Evolutionary conservation across 371 early-diverging fungal genomes (phyloP).

Genomic region (Sporodiniella umbellata): DNA sequence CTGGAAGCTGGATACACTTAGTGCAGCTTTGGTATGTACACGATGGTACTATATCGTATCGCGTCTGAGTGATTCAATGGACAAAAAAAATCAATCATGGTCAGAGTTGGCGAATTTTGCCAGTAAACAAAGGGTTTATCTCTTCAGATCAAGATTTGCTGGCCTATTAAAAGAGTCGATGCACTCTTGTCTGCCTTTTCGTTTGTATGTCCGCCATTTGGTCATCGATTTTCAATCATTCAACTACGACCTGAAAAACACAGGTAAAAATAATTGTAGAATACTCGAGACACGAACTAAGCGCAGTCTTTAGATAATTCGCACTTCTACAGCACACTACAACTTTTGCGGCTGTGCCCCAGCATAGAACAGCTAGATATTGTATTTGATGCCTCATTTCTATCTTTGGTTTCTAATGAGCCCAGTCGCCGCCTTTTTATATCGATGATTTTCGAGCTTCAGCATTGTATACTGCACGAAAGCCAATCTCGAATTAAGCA

Average conservation of each 20-base stretch:
- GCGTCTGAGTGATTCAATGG: not conserved
- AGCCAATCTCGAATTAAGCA: constrained; percentile 4
- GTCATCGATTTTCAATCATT: constrained; percentile 21
- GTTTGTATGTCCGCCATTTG: constrained; percentile 8
- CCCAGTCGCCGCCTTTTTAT: not conserved
- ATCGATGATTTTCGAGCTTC: not conserved
- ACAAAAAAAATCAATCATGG: not conserved
- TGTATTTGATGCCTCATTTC: constrained; percentile 18
- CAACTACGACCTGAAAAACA: constrained; percentile 6
- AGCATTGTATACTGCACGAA: not conserved
- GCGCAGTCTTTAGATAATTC: constrained; percentile 2
- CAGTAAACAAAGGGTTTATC: constrained; percentile 10
- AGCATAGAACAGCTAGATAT: constrained; percentile 17
- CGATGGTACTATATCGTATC: constrained; percentile 20
- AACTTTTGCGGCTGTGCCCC: constrained; percentile 11
- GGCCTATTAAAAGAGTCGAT: constrained; percentile 9
- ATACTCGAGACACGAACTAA: too few species aligned
- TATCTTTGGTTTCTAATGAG: not conserved
- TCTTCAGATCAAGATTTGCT: constrained; percentile 5
- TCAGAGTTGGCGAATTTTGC: constrained; percentile 7
- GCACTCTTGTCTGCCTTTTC: constrained; percentile 1
- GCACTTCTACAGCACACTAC: not conserved
- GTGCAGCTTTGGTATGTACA: constrained; percentile 18
- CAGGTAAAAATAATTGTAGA: not conserved
- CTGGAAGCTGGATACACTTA: constrained; percentile 19